Evolutionary conservation across 2,329 filamentous ascomycete genomes (phyloP).

Genomic region (Aureobasidium sp.): DNA sequence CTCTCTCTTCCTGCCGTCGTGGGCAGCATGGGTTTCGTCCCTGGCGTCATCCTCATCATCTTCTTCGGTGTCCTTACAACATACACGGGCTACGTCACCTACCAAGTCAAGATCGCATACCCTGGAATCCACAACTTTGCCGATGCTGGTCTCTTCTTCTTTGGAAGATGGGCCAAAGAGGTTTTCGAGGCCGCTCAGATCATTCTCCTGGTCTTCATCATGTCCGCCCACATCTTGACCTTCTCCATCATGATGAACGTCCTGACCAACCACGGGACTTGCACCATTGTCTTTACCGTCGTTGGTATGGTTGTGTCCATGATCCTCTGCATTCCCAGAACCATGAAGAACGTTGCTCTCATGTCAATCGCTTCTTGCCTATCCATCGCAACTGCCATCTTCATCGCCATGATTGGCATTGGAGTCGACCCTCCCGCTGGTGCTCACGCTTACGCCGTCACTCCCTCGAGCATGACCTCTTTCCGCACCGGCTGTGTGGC

Average conservation of each 20-base stretch:
- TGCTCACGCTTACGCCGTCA: slow-evolving; percentile 29
- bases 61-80: slow-evolving; percentile 46
- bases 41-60: slow-evolving; percentile 38
- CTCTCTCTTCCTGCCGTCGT: slow-evolving; percentile 47
- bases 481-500: slow-evolving; percentile 49
- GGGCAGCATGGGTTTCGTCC: slow-evolving; percentile 37
- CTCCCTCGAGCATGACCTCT: slow-evolving; percentile 30
- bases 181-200: slow-evolving; percentile 53
- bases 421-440: slow-evolving; percentile 41
- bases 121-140: slow-evolving; percentile 57
- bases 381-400: slow-evolving; percentile 55
- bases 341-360: slow-evolving; percentile 53
- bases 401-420: slow-evolving; percentile 57
- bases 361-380: slow-evolving; percentile 55
- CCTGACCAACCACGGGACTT: slow-evolving; percentile 51
- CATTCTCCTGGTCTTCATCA: slow-evolving; percentile 59
- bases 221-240: slow-evolving; percentile 62
- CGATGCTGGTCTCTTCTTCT: slow-evolving; percentile 55
- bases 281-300: slow-evolving; percentile 56
- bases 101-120: slow-evolving; percentile 47
- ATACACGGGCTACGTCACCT: slow-evolving; percentile 53
- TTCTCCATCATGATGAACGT: slow-evolving; percentile 61
- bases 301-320: slow-evolving; percentile 51
- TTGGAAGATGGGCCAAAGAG: slow-evolving; percentile 52
- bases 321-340: slow-evolving; percentile 51